These are phyloP conservation scores for Aureobasidium sp. DNA, from an alignment of 2,329 filamentous ascomycete genomes.

Conservation along the genomic window DNA sequence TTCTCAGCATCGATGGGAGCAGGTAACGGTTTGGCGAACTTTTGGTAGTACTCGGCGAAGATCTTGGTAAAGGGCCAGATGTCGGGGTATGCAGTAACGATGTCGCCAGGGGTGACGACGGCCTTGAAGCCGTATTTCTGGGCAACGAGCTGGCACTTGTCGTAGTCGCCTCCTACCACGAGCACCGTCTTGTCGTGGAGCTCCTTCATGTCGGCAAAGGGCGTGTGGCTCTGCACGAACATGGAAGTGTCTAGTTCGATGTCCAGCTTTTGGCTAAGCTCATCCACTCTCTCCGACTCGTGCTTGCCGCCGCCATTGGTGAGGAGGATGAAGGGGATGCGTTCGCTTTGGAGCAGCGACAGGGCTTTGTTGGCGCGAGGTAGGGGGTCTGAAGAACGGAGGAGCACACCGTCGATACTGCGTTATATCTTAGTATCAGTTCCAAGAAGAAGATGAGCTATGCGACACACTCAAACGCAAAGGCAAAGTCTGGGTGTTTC, in stretches of 20 bases:
- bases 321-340: constrained; percentile 85
- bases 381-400: constrained; percentile 70
- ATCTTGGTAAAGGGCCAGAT: constrained; percentile 77
- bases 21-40: constrained; percentile 50
- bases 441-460: neutral
- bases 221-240: constrained; percentile 87
- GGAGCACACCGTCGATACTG: constrained; percentile 89
- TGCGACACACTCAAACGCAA: constrained; percentile 46
- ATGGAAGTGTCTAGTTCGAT: constrained; percentile 56
- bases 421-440: constrained; percentile 13
- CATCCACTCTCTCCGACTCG: constrained; percentile 62
- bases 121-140: constrained; percentile 68
- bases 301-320: constrained; percentile 91
- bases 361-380: constrained; percentile 70
- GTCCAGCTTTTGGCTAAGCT: constrained; percentile 58
- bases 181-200: constrained; percentile 46
- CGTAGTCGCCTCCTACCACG: constrained; percentile 39
- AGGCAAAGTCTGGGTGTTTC: constrained; percentile 40
- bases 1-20: constrained; percentile 36
- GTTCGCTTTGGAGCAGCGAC: constrained; percentile 59
- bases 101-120: constrained; percentile 79
- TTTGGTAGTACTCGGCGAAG: constrained; percentile 52
- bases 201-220: constrained; percentile 63
- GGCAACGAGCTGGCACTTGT: constrained; percentile 62
- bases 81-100: constrained; percentile 61